Percentiles rank a stretch among this genome's conserved stretches.
These are phyloP conservation scores for Paratrypanosoma confusum DNA, from an alignment of 208 protist genomes.

Conservation along the genomic window DNA sequence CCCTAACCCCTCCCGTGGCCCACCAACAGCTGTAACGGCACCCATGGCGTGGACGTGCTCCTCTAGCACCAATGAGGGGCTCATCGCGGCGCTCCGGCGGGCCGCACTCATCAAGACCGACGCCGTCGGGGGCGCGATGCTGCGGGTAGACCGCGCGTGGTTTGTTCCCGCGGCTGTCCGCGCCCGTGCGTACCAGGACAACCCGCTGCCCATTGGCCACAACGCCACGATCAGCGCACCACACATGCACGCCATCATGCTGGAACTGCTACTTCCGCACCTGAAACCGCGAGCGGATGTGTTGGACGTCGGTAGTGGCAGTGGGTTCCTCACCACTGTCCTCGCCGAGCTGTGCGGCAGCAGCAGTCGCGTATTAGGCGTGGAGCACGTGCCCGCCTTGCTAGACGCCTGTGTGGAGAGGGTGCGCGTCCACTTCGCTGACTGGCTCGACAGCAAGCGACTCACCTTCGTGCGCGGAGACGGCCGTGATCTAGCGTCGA, in stretches of 20 bases:
- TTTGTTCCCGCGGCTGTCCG: conserved; percentile 27
- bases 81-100: conserved; percentile 43
- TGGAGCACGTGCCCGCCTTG: conserved; percentile 71
- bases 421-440: conserved; percentile 25
- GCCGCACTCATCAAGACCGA: conserved; percentile 37
- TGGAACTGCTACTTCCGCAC: conserved; percentile 55
- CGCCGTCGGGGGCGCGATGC: conserved; percentile 47
- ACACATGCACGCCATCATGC: conserved; percentile 87
- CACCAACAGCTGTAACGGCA: too few species aligned
- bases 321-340: conserved; percentile 79
- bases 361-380: conserved; percentile 41
- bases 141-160: conserved; percentile 57
- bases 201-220: conserved; percentile 69
- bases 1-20: too few species aligned
- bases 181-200: conserved; percentile 47
- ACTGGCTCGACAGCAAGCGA: conserved; percentile 21
- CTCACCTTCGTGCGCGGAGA: conserved; percentile 58
- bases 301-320: conserved; percentile 82
- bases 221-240: conserved; percentile 81
- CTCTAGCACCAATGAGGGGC: conserved; percentile 39
- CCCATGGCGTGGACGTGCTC: conserved; percentile 77
- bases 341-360: conserved; percentile 45
- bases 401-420: conserved; percentile 23
- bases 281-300: conserved; percentile 13
- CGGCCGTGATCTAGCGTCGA: conserved; percentile 25